These are phyloP conservation scores for Conticribra weissflogii DNA, from an alignment of 108 stramenopile genomes.

Conservation along the genomic window DNA sequence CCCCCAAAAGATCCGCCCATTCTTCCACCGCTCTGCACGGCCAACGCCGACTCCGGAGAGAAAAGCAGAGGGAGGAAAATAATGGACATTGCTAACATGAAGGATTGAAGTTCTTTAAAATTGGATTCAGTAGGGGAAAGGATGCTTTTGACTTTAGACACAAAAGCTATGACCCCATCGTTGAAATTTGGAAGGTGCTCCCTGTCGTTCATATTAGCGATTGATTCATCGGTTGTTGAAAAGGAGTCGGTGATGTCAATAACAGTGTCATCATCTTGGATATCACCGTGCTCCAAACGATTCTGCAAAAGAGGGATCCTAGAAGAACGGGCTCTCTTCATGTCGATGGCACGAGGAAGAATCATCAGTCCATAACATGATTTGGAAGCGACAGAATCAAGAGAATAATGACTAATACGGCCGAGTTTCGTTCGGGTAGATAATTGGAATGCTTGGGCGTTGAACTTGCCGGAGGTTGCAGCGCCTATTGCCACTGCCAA, in stretches of 20 bases:
- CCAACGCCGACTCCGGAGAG: constrained; percentile 42
- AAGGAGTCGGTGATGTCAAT: background rate
- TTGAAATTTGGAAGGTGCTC: background rate
- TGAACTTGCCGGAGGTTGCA: no score
- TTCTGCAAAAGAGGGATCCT: background rate
- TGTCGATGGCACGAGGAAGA: no score
- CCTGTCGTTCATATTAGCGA: background rate
- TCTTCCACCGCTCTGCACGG: constrained; percentile 72
- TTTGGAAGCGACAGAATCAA: no score
- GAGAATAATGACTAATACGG: no score
- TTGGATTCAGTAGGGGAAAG: background rate
- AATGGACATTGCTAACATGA: constrained; percentile 25
- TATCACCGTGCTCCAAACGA: background rate
- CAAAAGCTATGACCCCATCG: background rate
- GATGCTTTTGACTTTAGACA: background rate
- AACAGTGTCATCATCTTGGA: background rate
- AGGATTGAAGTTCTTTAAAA: background rate
- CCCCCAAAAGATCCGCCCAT: constrained; percentile 72
- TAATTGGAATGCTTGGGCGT: no score
- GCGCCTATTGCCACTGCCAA: no score
- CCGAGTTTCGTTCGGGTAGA: no score
- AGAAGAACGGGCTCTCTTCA: background rate
- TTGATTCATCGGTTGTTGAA: background rate
- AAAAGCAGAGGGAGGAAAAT: constrained; percentile 28
- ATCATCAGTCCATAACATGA: no score